A percentile compares a stretch with the other conserved stretches of the same genome.
Conservation (phyloP, 371 early-diverging fungal species). For the Entomophthora muscae region DNA sequence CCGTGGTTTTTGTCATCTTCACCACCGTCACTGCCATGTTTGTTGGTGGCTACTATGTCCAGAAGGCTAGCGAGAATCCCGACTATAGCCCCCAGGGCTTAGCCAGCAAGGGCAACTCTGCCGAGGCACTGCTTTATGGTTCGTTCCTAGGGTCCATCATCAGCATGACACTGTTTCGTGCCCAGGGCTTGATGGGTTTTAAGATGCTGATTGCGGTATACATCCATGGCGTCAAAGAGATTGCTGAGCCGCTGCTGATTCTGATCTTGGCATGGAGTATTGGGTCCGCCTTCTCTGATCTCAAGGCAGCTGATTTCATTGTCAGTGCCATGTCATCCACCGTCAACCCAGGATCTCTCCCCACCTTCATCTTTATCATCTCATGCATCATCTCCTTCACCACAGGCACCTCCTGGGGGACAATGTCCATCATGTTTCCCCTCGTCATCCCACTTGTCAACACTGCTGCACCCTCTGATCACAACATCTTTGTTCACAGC, state of each 20-base stretch:
- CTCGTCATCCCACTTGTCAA: conserved; percentile 7
- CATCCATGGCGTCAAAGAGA: conserved; percentile 8
- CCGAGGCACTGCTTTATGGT: conserved; percentile 7
- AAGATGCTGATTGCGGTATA: not conserved
- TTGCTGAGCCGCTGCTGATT: conserved; percentile 9
- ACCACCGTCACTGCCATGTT: conserved; percentile 4
- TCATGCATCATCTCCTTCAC: conserved; percentile 11
- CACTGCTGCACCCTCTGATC: not conserved
- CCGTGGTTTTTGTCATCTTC: conserved; percentile 1
- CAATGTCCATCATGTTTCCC: conserved; percentile 11
- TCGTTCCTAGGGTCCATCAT: conserved; percentile 9
- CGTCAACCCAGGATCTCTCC: conserved; percentile 6
- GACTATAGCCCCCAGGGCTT: not conserved
- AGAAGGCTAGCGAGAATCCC: not conserved
- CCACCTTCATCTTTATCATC: conserved; percentile 9
- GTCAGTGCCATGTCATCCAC: conserved; percentile 2
- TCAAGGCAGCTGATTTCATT: conserved; percentile 8
- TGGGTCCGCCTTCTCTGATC: conserved; percentile 7
- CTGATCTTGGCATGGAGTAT: conserved; percentile 9
- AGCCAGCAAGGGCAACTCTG: conserved; percentile 8
- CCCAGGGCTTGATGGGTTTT: conserved; percentile 5
- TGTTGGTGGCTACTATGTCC: conserved; percentile 8
- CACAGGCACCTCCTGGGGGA: conserved; percentile 11
- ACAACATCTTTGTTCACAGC: conserved; percentile 5
- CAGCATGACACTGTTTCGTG: not conserved